Base-by-base conservation (phyloP, 1,284 basidiomycete species). In the Entoloma clypeatum region DNA sequence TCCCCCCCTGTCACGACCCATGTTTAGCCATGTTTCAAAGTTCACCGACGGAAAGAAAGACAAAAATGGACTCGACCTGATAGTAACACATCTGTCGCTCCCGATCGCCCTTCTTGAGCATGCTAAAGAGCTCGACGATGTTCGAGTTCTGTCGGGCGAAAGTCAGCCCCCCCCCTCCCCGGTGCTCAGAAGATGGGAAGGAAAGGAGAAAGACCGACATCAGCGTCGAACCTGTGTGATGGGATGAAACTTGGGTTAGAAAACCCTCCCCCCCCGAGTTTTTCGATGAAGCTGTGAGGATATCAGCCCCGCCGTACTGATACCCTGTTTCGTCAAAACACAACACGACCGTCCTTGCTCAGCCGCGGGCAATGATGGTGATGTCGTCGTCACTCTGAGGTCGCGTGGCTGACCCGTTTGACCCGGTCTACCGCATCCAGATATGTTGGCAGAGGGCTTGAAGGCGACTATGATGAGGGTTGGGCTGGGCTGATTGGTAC, bases 31-130 rank as follows among this genome's bases (percentile, higher is more conserved):
- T 19, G 24, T 35, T 46, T 3, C 18, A 29, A 10, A 22, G 27
- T n/a, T n/a, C n/a, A 24, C 35, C 16, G n/a, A n/a, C n/a, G n/a
- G n/a, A n/a, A n/a, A n/a, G n/a, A n/a, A 14, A 24, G 24, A 13
- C 24, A 19, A 32, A 13, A 11, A 19, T 24, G 14, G 6, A 19
- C 10, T 16, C 11, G 27, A 75, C 77, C 63, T 82, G 79, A 55
- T 82, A 82, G 53, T 81, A 82, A 8, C 77, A 75, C 60, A 79
- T 49, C 41, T 66, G 64, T 19, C 60, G 47, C 10, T 51, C 43
- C 9, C 43, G 44, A 37, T 65, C 55, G 24, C 59, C 55, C 39
- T 64, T 65, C 47, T 61, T 57, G 18, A 65, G 48, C 41, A 62
- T 52, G 7, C 55, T 50, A 38, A 63, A 62, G 27, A 65, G 56